Evolutionary conservation across 2,329 filamentous ascomycete genomes (phyloP).

Genomic region (Magnaporthiopsis incrustans): DNA sequence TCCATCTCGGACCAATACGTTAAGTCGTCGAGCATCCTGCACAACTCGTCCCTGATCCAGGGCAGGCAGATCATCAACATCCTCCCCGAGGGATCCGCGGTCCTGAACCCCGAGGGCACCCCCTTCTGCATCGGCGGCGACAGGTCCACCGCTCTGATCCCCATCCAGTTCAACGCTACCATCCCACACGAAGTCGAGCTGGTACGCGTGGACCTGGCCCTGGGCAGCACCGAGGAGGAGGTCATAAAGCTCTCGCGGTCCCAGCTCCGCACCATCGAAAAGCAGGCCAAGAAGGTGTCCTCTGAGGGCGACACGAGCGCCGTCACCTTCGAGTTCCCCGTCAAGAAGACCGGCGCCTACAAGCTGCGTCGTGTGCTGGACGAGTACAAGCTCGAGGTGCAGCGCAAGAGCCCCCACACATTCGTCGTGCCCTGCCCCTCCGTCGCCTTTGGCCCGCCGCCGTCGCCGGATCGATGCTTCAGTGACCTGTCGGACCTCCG

Average conservation of each 20-base stretch:
- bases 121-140: slow-evolving; percentile 72
- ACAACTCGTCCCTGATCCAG: slow-evolving; percentile 88
- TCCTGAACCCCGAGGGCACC: slow-evolving; percentile 73
- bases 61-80: slow-evolving; percentile 98
- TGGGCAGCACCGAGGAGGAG: slow-evolving; percentile 65
- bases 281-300: slow-evolving; percentile 56
- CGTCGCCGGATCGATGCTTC: slow-evolving; percentile 62
- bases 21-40: slow-evolving; percentile 77
- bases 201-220: slow-evolving; percentile 69
- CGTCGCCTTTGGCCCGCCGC: slow-evolving; percentile 60
- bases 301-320: slow-evolving; percentile 53
- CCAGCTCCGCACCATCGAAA: slow-evolving; percentile 68
- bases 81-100: slow-evolving; percentile 85
- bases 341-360: slow-evolving; percentile 86
- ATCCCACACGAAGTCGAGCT: slow-evolving; percentile 82
- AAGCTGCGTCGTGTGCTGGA: slow-evolving; percentile 78
- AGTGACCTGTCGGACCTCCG: slow-evolving; percentile 82
- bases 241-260: slow-evolving; percentile 65
- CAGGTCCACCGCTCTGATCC: slow-evolving; percentile 56
- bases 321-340: slow-evolving; percentile 61
- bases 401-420: slow-evolving; percentile 65
- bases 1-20: slow-evolving; percentile 91
- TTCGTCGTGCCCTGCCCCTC: slow-evolving; percentile 81
- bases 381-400: slow-evolving; percentile 88
- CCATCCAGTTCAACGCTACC: slow-evolving; percentile 90